Base-by-base conservation (phyloP, 305 asterid genomes). In the Rubia balearica region DNA sequence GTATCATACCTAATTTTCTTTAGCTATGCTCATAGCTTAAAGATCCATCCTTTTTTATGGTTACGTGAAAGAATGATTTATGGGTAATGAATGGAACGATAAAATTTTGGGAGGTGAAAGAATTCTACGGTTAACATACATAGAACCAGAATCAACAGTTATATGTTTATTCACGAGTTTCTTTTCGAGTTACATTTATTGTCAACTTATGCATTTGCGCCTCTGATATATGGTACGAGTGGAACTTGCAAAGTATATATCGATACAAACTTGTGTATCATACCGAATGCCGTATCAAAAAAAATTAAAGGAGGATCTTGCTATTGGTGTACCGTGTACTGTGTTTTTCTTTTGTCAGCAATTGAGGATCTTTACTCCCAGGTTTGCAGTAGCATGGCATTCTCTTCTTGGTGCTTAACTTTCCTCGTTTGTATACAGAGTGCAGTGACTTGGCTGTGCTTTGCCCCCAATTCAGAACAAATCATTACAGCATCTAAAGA, bases 381-480 rank as follows among this genome's bases (percentile, higher is more conserved):
- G 46, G 2, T 33, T 21, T 66, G 13, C 45, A 6, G 21, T 24
- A 17, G 42, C 55, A 42, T 71, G 43, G 17, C 65, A 61, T 40
- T 12, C 2, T 42, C 51, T 76, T 61, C 24, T 57, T 22, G 69
- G 59, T 62, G 36, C 64, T 22, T 59, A 40, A n/a, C 56, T 74
- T 69, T 49, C 24, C 14, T 69, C 71, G 61, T 43, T 80, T 68
- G 72, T 84, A 46, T 81, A 56, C 94, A 95, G 99, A 95, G 99
- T 87, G 99, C 99, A 8, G 99, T 95, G 67, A 95, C 98, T 42
- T 95, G 99, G 96, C 86, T 95, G 76, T 88, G 99, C 90, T 95
- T 95, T 78, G 71, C 84, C 74, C 96, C 91, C 57, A 86, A 86
- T 81, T 95, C 99, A 42, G 98, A 95, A 73, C 86, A 95, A 75